phyloP scores from a whole-genome alignment of 257 asterid genomes.

The Nicotiana undulata region DNA sequence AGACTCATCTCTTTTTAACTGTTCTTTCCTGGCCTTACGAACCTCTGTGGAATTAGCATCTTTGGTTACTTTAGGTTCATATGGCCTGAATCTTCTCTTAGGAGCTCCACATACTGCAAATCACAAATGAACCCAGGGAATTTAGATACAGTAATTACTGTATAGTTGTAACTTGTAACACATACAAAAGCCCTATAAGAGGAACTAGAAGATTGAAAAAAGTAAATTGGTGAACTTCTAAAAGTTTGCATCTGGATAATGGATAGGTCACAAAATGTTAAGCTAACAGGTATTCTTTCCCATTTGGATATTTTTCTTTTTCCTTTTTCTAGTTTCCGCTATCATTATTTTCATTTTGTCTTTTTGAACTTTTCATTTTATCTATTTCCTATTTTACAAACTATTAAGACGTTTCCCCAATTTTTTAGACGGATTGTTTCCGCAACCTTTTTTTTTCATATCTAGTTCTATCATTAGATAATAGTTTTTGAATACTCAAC shows the following conservation, averaged over 20 bases:
- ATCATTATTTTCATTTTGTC: not conserved
- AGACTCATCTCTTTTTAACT: slow-evolving; percentile 64
- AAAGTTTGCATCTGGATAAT: not conserved
- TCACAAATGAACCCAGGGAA: not conserved
- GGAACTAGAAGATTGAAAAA: not conserved
- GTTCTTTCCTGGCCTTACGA: slow-evolving; percentile 80
- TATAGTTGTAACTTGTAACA: not conserved
- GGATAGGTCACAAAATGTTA: not conserved
- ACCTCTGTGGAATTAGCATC: slow-evolving; percentile 50
- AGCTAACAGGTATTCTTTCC: not conserved
- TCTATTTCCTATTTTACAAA: not conserved
- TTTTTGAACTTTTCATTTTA: not conserved
- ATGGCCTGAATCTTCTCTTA: slow-evolving; percentile 71
- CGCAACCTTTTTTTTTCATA: not conserved
- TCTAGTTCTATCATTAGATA: not conserved
- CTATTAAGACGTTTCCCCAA: not conserved
- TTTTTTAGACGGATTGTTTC: too few relatives aligned
- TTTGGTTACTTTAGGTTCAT: slow-evolving; percentile 60
- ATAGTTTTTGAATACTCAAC: not conserved
- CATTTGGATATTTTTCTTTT: not conserved
- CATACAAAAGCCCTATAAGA: not conserved
- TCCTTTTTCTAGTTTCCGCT: not conserved
- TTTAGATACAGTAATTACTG: too few relatives aligned
- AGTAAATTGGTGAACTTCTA: not conserved
- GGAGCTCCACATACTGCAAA: slow-evolving; percentile 95